Evolutionary conservation across 1,284 basidiomycete species (phyloP), one percentile per base, ranked within the genome.

Genomic region (Trichosporon coremiiforme): DNA sequence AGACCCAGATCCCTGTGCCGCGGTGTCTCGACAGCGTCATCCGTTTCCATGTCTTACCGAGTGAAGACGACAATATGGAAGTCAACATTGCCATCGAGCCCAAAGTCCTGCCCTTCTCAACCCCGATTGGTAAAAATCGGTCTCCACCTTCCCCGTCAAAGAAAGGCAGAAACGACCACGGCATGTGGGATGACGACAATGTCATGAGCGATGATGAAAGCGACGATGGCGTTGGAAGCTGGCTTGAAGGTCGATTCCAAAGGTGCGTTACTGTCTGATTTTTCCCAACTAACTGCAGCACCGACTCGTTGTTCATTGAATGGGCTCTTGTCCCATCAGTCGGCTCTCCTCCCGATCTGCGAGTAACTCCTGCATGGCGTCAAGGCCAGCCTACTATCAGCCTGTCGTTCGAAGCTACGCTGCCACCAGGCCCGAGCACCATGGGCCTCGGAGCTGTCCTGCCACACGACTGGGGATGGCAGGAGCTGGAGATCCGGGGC

Each of bases 21-120:
- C 79, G 75, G 73, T 81, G 78, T 63, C 75, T 82, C 6, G 79
- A 82, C 70, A 80, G 79, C 55, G 73, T 76, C 15, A 70, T 82
- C 31, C 75, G 76, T 2, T 76, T 81, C 65, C 76, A 77, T 20
- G 75, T 81, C 69, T 15, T 71, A 17, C 70, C 76, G 4, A 68
- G 71, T 15, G 41, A 64, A 22, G 53, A 68, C 4, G 67, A 70
- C 13, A 65, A 71, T 9, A 33, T 55, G 47, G 78, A 78, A 66
- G 75, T 79, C 45, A 75, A 70, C 47, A 77, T 82, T 33, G 50
- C 75, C 17, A 78, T 79, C 4, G 77, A 78, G 20, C 80, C 80
- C 0, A 78, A 78, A 60, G 70, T 81, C 4, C 73, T 78, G 12
- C 74, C 77, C 20, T 55, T 76, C 4, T 74, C 77, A 6, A 25